Base-by-base conservation (phyloP, 2,329 filamentous ascomycete species). In the Aspergillus cejpii region DNA sequence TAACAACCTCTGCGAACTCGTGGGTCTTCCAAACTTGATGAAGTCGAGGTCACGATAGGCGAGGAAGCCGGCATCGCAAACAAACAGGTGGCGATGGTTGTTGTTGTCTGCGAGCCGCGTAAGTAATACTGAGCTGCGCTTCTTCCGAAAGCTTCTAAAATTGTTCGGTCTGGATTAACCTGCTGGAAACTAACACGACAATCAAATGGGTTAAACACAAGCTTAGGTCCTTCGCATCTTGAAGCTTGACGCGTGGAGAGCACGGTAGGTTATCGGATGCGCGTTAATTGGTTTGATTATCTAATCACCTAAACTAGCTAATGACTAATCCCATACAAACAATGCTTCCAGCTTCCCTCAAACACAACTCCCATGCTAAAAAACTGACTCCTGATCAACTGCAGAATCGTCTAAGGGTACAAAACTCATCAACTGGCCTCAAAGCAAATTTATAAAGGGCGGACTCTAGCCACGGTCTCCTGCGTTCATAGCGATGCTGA, bases 221-320 rank as follows among this genome's bases (percentile, higher is more conserved):
- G 17, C 5, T 23, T 41, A 39, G 28, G 24, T 41, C 47, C 37
- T 38, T 43, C 37, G 33, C 19, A 33, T 44, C 43, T 33, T 34
- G 48, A 40, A 60, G 54, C 59, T 64, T 53, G 61, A 65, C 63
- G 64, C 63, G 63, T 62, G 44, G 34, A 17, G 37, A 43, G 57
- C 58, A 61, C 61, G 62, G 28, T 45, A 34, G 19, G 28, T 34
- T 34, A 19, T 39, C 33, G 29, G 33, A 45, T 36, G 33, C 41
- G 46, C 28, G 44, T 45, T 37, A 14, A 38, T 40, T 26, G 40
- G 41, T 39, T 36, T n/a, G 44, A 40, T 51, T 50, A 58, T 51
- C 43, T 52, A 52, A 53, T 50, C 50, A 14, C 17, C 31, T 34
- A 19, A 21, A 19, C 38, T 14, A 39, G 11, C n/a, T 37, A n/a